A percentile compares a stretch with the other conserved stretches of the same genome.
Evolutionary conservation across 305 asterid species (phyloP).

Genomic region (Galium porrigens): DNA sequence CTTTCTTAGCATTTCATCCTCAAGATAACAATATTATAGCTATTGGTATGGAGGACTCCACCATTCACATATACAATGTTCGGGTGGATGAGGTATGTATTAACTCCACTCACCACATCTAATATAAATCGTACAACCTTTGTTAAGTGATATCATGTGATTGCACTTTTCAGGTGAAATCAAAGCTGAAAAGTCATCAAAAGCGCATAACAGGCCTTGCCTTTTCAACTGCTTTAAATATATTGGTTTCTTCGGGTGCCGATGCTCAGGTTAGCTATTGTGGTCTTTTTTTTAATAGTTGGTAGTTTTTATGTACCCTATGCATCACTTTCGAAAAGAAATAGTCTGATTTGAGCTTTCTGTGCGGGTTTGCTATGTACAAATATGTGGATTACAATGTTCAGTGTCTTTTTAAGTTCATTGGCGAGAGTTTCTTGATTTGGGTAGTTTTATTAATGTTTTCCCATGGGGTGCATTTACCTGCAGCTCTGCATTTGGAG

Average conservation of each 20-base stretch:
- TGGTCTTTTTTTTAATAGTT: neutral
- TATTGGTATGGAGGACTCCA: constrained; percentile 34
- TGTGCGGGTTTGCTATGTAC: neutral
- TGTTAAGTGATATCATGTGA: neutral
- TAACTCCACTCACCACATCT: neutral
- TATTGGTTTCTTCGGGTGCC: constrained; percentile 33
- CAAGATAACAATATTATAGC: constrained; percentile 34
- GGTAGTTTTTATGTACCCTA: neutral
- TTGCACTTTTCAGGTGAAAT: constrained; percentile 18
- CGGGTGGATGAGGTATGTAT: constrained; percentile 24
- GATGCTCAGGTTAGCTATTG: constrained; percentile 26
- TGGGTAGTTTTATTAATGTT: neutral
- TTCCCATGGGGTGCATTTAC: neutral
- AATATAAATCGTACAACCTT: neutral
- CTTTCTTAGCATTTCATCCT: constrained; percentile 34
- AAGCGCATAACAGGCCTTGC: constrained; percentile 32
- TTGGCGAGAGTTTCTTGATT: neutral
- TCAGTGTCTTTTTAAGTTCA: neutral
- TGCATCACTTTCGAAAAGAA: neutral
- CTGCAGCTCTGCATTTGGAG: constrained; percentile 85
- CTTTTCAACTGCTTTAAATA: constrained; percentile 25
- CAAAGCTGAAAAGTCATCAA: constrained; percentile 25
- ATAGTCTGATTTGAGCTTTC: neutral
- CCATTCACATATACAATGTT: constrained; percentile 31
- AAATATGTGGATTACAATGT: neutral